Base-by-base conservation (phyloP, 75 land plant species). In the Cupressus sempervirens region DNA sequence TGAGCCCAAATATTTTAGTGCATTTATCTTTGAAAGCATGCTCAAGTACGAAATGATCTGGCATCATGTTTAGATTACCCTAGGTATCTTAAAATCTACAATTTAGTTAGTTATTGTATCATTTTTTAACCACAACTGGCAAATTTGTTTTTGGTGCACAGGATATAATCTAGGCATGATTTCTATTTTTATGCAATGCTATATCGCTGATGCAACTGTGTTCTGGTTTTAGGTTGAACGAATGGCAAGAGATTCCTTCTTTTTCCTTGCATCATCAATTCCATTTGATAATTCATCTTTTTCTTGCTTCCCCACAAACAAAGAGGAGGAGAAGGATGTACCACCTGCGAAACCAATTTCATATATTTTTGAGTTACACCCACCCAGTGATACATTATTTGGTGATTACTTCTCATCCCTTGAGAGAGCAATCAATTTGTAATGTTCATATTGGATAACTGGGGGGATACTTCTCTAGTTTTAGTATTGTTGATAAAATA, bases 261-360 rank as follows among this genome's bases (percentile, higher is more conserved):
- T 73, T 73, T 73, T 73, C 75, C 35, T 73, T 12, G 3, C 36
- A 12, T 7, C 75, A 73, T 73, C 75, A 30, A 30, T 73, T 15
- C 36, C 75, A 9, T 73, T 73, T 73, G 75, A 73, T 35, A 73
- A 73, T 73, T 73, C 36, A 15, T 30, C 36, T 73, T 73, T 73
- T 34, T 15, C 75, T 12, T 73, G 75, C 15, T 73, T 30, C 32
- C 75, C 75, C 35, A 73, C 75, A 15, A 73, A 73, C 52, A 50
- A 50, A 10, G 52, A 50, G 35, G 3, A 30, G 75, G 75, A 73
- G 75, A 35, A 73, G 75, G 75, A 73, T 35, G 35, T 73, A 34
- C 75, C 75, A 34, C 75, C 75, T 30, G 26, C 75, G n/a, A 73
- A 73, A 73, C 75, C 75, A 34, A 73, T 73, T 32, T 73, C 75